Conservation (phyloP, 2,329 filamentous ascomycete species). For the Alternaria longipes region DNA sequence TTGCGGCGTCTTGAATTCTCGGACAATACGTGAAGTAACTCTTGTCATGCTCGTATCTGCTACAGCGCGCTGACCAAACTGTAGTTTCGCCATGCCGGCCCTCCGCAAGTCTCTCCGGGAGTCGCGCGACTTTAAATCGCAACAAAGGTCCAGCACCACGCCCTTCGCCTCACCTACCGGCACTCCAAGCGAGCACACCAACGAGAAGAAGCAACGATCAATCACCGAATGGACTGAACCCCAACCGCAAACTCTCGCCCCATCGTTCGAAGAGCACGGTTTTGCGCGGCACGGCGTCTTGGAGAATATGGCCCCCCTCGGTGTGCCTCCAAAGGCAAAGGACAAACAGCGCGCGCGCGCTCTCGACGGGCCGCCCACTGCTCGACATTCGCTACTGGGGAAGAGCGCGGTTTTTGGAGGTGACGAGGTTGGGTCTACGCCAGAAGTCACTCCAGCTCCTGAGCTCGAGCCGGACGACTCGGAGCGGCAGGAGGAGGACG, state of each 20-base stretch:
- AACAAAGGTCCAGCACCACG: conserved; percentile 47
- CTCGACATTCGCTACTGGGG: conserved; percentile 53
- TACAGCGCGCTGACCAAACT: conserved; percentile 44
- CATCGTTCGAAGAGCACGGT: conserved; percentile 82
- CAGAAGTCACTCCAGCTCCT: conserved; percentile 55
- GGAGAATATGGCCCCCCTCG: conserved; percentile 84
- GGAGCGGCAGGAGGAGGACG: conserved; percentile 51
- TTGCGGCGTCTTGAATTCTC: conserved; percentile 35
- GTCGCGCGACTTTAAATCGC: conserved; percentile 30
- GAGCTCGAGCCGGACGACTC: conserved; percentile 53
- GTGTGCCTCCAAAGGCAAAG: conserved; percentile 71
- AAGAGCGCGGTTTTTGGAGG: conserved; percentile 50
- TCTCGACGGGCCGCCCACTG: conserved; percentile 46
- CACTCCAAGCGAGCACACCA: conserved; percentile 38
- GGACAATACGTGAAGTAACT: conserved; percentile 47
- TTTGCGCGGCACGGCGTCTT: conserved; percentile 78
- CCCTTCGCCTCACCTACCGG: conserved; percentile 45
- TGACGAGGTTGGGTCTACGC: conserved; percentile 56
- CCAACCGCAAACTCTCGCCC: conserved; percentile 59
- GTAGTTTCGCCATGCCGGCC: conserved; percentile 50
- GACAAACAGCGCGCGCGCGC: conserved; percentile 65
- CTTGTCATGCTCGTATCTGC: conserved; percentile 19
- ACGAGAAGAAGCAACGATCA: conserved; percentile 49
- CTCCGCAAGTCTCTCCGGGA: conserved; percentile 49
- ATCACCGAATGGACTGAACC: conserved; percentile 67